Evolutionary conservation across 176 grass and related monocot species (phyloP).

Genomic region (Ensete glaucum): DNA sequence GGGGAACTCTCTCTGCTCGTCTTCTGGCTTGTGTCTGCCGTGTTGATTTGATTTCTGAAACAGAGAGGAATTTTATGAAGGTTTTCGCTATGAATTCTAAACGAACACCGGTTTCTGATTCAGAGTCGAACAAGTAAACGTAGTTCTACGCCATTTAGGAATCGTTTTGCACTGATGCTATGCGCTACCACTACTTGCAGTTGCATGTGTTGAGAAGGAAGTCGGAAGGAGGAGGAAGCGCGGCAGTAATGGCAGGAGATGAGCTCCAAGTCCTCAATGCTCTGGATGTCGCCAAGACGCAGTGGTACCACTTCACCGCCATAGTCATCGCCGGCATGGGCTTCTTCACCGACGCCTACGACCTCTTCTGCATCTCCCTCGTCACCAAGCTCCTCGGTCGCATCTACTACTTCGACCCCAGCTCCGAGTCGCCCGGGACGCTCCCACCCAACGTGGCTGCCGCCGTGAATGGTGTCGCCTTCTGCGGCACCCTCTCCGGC

Average conservation of each 20-base stretch:
- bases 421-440: not conserved
- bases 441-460: slow-evolving; percentile 3
- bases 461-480: slow-evolving; percentile 41
- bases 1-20: no score
- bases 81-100: no score
- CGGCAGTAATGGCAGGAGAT: not conserved
- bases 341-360: slow-evolving; percentile 92
- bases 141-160: no score
- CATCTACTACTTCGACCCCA: slow-evolving; percentile 34
- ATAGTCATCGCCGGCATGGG: slow-evolving; percentile 88
- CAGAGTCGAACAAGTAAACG: no score
- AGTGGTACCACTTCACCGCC: slow-evolving; percentile 67
- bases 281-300: slow-evolving; percentile 69
- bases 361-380: slow-evolving; percentile 75
- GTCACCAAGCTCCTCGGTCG: slow-evolving; percentile 48
- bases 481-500: slow-evolving; percentile 33
- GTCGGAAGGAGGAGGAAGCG: not conserved
- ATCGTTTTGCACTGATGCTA: no score
- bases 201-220: no score
- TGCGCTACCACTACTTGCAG: no score
- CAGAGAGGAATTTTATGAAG: no score
- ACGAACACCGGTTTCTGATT: no score
- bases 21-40: no score
- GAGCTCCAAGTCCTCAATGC: slow-evolving; percentile 38
- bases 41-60: no score